Evolutionary conservation across 2,329 filamentous ascomycete species (phyloP).

Genomic region (Aulographum hederae): DNA sequence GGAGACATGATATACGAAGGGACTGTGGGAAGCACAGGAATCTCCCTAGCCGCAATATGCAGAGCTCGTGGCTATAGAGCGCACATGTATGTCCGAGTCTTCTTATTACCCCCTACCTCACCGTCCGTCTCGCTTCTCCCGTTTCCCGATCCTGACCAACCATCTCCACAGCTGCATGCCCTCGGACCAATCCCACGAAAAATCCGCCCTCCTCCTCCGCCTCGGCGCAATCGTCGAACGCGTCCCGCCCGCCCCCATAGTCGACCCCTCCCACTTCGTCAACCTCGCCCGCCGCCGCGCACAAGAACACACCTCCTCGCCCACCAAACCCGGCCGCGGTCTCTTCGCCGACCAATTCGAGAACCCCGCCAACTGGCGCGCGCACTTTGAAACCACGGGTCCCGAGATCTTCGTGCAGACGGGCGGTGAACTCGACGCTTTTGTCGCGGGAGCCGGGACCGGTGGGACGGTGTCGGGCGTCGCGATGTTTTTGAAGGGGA

Average conservation of each 20-base stretch:
- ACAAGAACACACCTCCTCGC: constrained; percentile 45
- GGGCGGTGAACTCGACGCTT: constrained; percentile 58
- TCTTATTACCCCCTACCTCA: constrained; percentile 14
- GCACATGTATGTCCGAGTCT: too few relatives aligned
- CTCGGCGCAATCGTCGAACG: constrained; percentile 86
- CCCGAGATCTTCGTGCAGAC: constrained; percentile 79
- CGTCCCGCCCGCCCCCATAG: constrained; percentile 78
- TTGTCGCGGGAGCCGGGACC: constrained; percentile 84
- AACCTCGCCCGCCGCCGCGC: constrained; percentile 72
- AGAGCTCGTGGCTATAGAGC: constrained; percentile 77
- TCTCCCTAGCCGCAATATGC: constrained; percentile 78
- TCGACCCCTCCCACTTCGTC: constrained; percentile 86
- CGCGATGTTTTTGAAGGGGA: constrained; percentile 62
- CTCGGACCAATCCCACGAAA: constrained; percentile 74
- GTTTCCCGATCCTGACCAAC: too few relatives aligned
- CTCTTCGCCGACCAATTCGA: constrained; percentile 98
- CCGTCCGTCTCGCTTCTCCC: constrained; percentile 1
- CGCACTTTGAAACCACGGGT: constrained; percentile 67
- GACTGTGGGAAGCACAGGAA: constrained; percentile 77
- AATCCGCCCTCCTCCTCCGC: constrained; percentile 72
- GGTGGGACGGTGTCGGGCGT: constrained; percentile 87
- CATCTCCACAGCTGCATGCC: constrained; percentile 79
- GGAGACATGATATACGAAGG: constrained; percentile 96
- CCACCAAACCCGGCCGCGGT: constrained; percentile 47
- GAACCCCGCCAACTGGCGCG: constrained; percentile 70